These are phyloP conservation scores for Trichoderma asperellum DNA, from an alignment of 2,329 filamentous ascomycete species.

Conservation along the genomic window DNA sequence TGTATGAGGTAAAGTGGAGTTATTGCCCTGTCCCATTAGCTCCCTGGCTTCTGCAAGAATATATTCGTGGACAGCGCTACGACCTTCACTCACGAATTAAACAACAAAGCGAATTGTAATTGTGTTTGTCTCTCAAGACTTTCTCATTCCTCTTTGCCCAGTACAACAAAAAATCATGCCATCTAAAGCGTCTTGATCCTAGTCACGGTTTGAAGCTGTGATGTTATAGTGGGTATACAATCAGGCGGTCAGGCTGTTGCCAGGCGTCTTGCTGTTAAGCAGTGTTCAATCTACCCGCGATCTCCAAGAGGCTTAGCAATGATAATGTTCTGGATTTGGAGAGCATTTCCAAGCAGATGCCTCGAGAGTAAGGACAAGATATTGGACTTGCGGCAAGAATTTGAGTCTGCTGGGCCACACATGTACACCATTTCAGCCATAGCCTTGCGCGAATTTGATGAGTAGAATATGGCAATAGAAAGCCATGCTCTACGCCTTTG, in stretches of 20 bases:
- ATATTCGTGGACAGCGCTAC: background rate
- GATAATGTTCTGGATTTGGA: background rate
- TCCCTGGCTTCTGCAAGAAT: background rate
- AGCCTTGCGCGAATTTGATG: background rate
- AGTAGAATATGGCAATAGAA: background rate
- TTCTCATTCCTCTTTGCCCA: background rate
- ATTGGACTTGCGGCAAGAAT: background rate
- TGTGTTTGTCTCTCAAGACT: background rate
- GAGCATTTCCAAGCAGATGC: background rate
- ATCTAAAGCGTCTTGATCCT: background rate
- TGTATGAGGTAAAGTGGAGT: background rate
- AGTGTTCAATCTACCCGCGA: background rate
- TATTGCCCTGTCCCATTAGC: background rate
- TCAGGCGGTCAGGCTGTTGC: background rate
- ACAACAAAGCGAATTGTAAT: background rate
- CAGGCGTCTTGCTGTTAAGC: background rate
- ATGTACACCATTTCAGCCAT: background rate
- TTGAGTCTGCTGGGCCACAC: background rate
- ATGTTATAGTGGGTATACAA: background rate
- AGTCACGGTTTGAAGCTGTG: too few relatives aligned
- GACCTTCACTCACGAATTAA: background rate
- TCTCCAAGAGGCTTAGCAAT: background rate
- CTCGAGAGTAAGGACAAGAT: background rate
- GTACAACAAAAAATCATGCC: background rate
- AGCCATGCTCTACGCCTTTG: background rate